Base-by-base conservation (phyloP, 2,329 filamentous ascomycete species). In the Penicillium sp. region DNA sequence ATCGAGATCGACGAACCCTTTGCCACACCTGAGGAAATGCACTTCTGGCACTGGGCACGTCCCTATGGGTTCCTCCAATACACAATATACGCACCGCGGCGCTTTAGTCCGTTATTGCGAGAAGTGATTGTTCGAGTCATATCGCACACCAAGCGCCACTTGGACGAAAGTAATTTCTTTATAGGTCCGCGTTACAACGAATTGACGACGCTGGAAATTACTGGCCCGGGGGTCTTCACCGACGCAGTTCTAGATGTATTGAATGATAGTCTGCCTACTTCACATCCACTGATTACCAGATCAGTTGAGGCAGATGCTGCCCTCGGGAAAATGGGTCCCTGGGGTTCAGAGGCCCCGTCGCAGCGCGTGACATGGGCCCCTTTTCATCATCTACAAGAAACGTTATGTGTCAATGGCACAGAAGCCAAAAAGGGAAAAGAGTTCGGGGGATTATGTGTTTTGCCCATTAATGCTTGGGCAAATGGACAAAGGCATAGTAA, bases 401-500 rank as follows among this genome's bases (percentile, higher is more conserved):
- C 66, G 1, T 22, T 72, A 9, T 73, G 71, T 45, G 57, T 71
- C 1, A 61, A 68, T 11, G 65, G 59, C 0, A 56, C 57, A 0
- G 65, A 70, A 16, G 59, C 65, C 2, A 57, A 48, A 29, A 10
- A 53, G 3, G 66, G 90, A 1, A 81, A 86, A 21, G 84, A 84
- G 9, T 86, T 91, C 67, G 90, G 90, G 26, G 90, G 91, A 3
- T 86, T 96, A 60, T 96, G 96, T 89, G 87, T 96, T 7, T 76
- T 98, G 46, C 93, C 93, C 0, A 77, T 96, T 37, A 97, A 96
- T 70, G 68, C 63, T 2, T 74, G 72, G 72, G 72, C 69, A 0
- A 74, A 73, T 58, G 72, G 72, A 14, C 72, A 74, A 56, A 61
- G 72, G 35, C 71, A 74, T 51, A 71, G 69, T 46, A 66, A 67